These are phyloP conservation scores for Naganishia onofrii DNA, from an alignment of 768 basidiomycete genomes.

Conservation along the genomic window DNA sequence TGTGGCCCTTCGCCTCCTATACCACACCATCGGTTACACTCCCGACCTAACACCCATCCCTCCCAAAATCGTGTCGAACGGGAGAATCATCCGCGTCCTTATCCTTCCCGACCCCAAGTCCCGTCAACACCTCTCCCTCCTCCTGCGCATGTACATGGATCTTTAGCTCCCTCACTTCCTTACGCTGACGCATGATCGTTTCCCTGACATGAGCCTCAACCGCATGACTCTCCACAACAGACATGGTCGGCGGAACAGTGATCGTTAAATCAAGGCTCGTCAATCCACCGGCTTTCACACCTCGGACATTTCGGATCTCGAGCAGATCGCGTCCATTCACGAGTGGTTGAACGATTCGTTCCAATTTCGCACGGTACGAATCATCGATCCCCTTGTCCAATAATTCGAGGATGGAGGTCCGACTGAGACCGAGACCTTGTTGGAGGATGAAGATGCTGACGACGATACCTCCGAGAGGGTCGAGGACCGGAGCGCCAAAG, in stretches of 20 bases:
- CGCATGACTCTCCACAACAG: conserved; percentile 60
- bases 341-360: conserved; percentile 62
- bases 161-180: conserved; percentile 49
- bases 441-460: conserved; percentile 85
- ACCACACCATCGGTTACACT: too few species aligned
- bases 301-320: conserved; percentile 46
- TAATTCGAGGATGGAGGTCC: conserved; percentile 72
- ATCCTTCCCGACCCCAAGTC: conserved; percentile 8
- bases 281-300: conserved; percentile 58
- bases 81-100: conserved; percentile 11
- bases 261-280: conserved; percentile 80
- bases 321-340: conserved; percentile 46
- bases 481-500: conserved; percentile 75
- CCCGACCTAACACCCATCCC: conserved; percentile 39
- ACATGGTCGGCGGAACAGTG: conserved; percentile 62
- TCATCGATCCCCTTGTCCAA: conserved; percentile 76
- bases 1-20: too few species aligned
- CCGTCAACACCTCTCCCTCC: conserved; percentile 30
- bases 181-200: conserved; percentile 49
- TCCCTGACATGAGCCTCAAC: conserved; percentile 65
- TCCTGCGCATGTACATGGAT: conserved; percentile 49
- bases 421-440: conserved; percentile 68
- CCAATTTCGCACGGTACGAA: conserved; percentile 59
- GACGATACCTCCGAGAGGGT: conserved; percentile 86
- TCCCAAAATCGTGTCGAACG: conserved; percentile 42